These are phyloP conservation scores for Podospora appendiculata DNA, from an alignment of 495 filamentous ascomycete genomes.

Conservation along the genomic window DNA sequence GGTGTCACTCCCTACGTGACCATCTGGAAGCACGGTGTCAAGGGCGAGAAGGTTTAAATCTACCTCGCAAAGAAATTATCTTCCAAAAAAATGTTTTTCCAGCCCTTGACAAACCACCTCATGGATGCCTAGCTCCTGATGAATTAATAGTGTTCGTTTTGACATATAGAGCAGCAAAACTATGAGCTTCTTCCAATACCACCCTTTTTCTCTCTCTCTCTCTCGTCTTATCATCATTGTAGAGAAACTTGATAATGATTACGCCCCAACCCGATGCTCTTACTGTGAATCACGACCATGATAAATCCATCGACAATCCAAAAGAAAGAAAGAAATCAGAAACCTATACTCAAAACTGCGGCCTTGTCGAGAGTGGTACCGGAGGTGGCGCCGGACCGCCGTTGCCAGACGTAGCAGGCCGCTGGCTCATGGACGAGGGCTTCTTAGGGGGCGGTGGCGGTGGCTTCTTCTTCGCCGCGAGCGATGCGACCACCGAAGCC, in stretches of 20 bases:
- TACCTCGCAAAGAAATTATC: too few relatives aligned
- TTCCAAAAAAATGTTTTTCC: too few relatives aligned
- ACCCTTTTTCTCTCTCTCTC: too few relatives aligned
- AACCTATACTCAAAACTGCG: constrained; percentile 18
- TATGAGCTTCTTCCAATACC: too few relatives aligned
- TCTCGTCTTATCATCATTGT: too few relatives aligned
- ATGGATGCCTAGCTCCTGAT: too few relatives aligned
- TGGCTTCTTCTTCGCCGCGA: constrained; percentile 49
- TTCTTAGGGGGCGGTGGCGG: constrained; percentile 59
- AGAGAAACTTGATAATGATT: too few relatives aligned
- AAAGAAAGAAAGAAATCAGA: not conserved
- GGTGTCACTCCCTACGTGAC: constrained; percentile 82
- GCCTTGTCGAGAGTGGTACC: constrained; percentile 36
- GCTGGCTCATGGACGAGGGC: not conserved
- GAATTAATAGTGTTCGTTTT: too few relatives aligned
- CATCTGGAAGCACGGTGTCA: constrained; percentile 94
- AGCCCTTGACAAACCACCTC: too few relatives aligned
- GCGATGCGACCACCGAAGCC: constrained; percentile 17
- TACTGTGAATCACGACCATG: not conserved
- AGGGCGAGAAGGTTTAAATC: constrained; percentile 82
- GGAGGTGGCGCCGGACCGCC: constrained; percentile 36
- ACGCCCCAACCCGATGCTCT: too few relatives aligned
- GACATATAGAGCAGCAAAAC: too few relatives aligned
- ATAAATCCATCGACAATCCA: not conserved
- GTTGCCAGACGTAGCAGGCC: too few relatives aligned